Percentiles rank a stretch among this genome's conserved stretches.
Evolutionary conservation across 176 grass and related monocot genomes (phyloP).

Genomic region (Cenchrus fungigraminus): DNA sequence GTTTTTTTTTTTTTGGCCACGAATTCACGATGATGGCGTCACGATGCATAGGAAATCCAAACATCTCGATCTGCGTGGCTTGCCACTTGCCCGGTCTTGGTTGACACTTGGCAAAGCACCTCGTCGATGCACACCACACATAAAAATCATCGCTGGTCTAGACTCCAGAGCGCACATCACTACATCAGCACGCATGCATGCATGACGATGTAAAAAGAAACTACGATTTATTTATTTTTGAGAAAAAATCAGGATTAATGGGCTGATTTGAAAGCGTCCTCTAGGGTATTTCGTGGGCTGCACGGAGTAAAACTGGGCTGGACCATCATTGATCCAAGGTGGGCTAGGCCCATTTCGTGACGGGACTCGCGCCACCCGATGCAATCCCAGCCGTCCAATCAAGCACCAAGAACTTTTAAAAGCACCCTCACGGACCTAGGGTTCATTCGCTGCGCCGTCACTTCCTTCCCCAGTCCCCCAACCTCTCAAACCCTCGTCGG

Average conservation of each 20-base stretch:
- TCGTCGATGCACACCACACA: background rate
- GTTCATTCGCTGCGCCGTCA: slow-evolving; percentile 30
- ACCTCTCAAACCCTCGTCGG: background rate
- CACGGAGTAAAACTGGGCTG: too few species aligned
- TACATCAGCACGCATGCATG: background rate
- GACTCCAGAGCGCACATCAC: background rate
- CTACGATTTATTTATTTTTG: too few species aligned
- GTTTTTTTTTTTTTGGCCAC: background rate
- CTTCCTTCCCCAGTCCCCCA: background rate
- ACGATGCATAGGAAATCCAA: background rate
- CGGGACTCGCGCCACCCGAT: background rate
- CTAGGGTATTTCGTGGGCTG: too few species aligned
- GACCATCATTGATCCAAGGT: background rate
- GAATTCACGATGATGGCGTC: background rate
- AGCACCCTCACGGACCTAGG: slow-evolving; percentile 20
- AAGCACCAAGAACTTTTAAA: slow-evolving; percentile 31
- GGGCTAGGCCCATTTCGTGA: background rate
- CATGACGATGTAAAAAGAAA: background rate
- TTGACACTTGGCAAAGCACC: background rate
- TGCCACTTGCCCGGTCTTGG: background rate
- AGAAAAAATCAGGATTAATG: background rate
- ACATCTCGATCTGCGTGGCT: slow-evolving; percentile 18
- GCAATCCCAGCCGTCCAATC: slow-evolving; percentile 33
- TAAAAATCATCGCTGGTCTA: background rate
- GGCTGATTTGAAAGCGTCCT: background rate